Conservation (phyloP, 768 basidiomycete genomes). For the Tulasnella sp. region DNA sequence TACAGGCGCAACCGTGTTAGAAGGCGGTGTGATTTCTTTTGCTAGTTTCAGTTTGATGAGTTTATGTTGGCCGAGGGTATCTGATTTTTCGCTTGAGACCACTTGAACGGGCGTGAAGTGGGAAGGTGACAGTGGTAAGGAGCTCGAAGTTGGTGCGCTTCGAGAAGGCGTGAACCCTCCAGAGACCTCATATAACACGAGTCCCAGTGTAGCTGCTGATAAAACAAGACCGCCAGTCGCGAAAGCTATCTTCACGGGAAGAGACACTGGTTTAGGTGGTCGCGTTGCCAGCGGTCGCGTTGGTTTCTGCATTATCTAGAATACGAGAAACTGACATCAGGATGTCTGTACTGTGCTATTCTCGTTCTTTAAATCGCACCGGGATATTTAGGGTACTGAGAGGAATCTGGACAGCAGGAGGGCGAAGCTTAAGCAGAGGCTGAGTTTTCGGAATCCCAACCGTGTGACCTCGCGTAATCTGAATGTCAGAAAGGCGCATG, state of each 20-base stretch:
- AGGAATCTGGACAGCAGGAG: neutral
- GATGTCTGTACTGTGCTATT: neutral
- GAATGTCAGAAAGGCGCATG: neutral
- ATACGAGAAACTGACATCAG: neutral
- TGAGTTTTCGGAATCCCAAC: constrained; percentile 15
- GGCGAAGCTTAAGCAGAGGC: neutral
- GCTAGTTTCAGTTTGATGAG: constrained; percentile 66
- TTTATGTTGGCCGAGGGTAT: constrained; percentile 59
- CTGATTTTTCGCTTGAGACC: constrained; percentile 48
- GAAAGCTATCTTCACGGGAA: constrained; percentile 22
- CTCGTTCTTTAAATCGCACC: neutral
- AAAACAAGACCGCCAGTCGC: constrained; percentile 8
- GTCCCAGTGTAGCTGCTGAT: constrained; percentile 8
- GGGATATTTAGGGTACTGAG: neutral
- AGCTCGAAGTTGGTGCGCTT: constrained; percentile 36
- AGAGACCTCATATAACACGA: constrained; percentile 20
- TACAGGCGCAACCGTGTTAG: constrained; percentile 48
- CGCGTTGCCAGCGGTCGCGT: neutral
- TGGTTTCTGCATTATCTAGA: constrained; percentile 1
- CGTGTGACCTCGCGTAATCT: neutral
- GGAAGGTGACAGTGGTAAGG: constrained; percentile 42
- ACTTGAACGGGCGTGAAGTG: constrained; percentile 64
- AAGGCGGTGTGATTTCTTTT: constrained; percentile 42
- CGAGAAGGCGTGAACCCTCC: constrained; percentile 36
- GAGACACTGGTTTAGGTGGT: constrained; percentile 7